A percentile compares a stretch with the other conserved stretches of the same genome.
Conservation (phyloP, 1,284 basidiomycete species). For the Trametes polyzona region DNA sequence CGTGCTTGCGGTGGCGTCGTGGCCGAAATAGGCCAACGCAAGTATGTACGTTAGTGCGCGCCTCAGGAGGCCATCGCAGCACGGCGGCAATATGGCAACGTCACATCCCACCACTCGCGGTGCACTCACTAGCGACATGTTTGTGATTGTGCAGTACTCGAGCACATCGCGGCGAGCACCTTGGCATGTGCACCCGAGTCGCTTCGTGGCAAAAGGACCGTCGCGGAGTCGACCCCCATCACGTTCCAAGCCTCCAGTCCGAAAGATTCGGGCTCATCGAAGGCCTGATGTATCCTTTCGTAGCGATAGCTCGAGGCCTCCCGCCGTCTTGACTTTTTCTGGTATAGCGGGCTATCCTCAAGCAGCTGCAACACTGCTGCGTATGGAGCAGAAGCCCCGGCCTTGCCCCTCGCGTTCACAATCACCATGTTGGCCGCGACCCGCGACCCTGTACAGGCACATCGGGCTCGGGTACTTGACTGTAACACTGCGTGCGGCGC, state of each 20-base stretch:
- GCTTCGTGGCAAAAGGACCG: constrained; percentile 1
- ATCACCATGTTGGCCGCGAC: neutral
- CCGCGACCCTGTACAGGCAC: constrained; percentile 16
- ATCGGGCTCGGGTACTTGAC: neutral
- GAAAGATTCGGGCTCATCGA: neutral
- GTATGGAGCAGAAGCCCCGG: neutral
- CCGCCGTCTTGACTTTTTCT: neutral
- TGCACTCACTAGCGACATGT: neutral
- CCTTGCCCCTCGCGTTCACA: neutral
- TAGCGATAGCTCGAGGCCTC: neutral
- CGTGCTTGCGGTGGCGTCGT: neutral
- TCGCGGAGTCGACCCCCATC: constrained; percentile 9
- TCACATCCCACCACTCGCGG: neutral
- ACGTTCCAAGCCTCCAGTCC: neutral
- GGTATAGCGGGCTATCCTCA: neutral
- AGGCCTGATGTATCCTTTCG: neutral
- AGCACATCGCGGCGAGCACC: neutral
- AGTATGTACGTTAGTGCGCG: neutral
- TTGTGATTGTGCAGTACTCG: neutral
- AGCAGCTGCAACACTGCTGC: neutral
- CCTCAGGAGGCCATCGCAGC: neutral
- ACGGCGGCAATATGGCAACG: neutral
- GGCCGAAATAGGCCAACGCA: neutral
- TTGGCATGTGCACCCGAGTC: neutral
- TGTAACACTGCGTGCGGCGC: neutral